A percentile compares a stretch with the other conserved stretches of the same genome.
Evolutionary conservation across 768 basidiomycete species (phyloP).

Genomic region (Tulasnella calospora): DNA sequence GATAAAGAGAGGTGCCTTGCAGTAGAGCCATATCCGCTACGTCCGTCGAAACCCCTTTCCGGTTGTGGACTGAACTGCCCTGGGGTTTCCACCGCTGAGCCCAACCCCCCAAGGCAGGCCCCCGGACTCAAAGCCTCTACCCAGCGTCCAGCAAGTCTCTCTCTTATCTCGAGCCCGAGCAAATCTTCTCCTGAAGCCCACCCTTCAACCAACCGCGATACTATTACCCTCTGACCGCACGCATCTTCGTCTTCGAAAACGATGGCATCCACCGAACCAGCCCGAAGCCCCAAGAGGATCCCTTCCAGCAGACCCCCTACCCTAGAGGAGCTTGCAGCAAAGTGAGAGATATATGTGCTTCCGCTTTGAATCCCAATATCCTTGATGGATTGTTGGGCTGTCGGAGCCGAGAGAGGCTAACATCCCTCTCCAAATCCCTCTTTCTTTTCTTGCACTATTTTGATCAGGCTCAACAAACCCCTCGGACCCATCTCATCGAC

Average conservation of each 20-base stretch:
- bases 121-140: neutral
- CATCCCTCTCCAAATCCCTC: neutral
- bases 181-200: neutral
- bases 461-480: neutral
- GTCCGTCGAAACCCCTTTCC: neutral
- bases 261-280: neutral
- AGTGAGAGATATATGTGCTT: neutral
- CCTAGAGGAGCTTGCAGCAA: neutral
- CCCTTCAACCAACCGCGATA: too few relatives aligned
- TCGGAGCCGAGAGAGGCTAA: neutral
- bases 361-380: neutral
- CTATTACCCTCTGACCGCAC: neutral
- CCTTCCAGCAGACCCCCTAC: neutral
- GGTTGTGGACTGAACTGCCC: neutral
- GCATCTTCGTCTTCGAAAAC: too few relatives aligned
- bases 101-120: neutral
- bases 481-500: neutral
- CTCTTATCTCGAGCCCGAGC: neutral
- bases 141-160: neutral
- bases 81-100: neutral
- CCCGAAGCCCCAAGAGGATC: neutral
- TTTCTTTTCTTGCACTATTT: neutral
- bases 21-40: constrained; percentile 6
- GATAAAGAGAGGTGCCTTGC: too few relatives aligned
- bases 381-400: neutral